Evolutionary conservation across 495 filamentous ascomycete genomes (phyloP), one percentile per base, ranked within the genome.

Genomic region (Penicillium verhagenii): DNA sequence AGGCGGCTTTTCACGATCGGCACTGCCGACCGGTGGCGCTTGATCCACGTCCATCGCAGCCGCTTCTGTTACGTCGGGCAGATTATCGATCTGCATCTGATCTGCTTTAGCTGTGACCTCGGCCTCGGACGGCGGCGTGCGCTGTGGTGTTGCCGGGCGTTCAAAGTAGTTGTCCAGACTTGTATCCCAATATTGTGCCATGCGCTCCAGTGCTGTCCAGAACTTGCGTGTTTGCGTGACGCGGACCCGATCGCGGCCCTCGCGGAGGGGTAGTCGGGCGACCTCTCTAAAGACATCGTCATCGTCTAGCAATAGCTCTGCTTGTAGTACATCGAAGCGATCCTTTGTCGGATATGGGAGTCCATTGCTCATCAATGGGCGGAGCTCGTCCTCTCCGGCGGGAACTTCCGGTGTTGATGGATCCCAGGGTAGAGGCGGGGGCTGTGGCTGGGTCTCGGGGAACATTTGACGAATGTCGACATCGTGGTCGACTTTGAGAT

Each of bases 181-280:
- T 20, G 70, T 75, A 62, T 88, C 85, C 85, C 85, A 88, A 61
- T 83, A 86, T 47, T 83, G 80, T 16, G 79, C 71, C 79, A 87
- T 75, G 13, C 71, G 70, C 57, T 83, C 77, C 51, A 88, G 63
- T 5, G 74, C 76, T 35, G 78, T 73, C 77, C 79, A 88, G 66
- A 88, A 87, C 49, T 79, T 81, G 52, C 83, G 72, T 44, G 82
- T 76, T 50, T 85, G 79, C 0, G 77, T 78, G 23, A 86, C 65
- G 4, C 77, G 70, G 6, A 79, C 72, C 16, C 75, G 66, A 40
- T 66, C 58, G 2, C 71, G 72, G 1, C 77, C 77, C 19, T 72
- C 64, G 5, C 66, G 68, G 13, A 70, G 71, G 1, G 70, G 64
- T 20, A 75, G 61, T 4, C 82, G 70, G 31, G 70, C 61, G 21